phyloP scores from a whole-genome alignment of 2,329 filamentous ascomycete species.

The Didymella segeticola region DNA sequence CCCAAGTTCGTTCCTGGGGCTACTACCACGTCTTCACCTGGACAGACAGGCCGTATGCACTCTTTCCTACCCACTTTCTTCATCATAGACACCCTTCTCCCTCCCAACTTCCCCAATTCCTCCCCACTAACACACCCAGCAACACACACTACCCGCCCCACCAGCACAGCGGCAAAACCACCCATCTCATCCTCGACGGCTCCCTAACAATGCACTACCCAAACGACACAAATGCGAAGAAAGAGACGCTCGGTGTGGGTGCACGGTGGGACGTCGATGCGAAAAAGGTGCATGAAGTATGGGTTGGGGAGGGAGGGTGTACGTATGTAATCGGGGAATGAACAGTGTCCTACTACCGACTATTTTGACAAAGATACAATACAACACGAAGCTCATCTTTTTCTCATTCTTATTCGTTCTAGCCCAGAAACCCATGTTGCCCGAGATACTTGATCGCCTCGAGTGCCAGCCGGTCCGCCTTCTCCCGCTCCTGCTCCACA shows the following conservation, averaged over 20 bases:
- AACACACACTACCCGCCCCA: slow-evolving; percentile 74
- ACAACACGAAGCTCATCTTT: no score
- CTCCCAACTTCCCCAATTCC: slow-evolving; percentile 1
- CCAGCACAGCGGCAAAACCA: slow-evolving; percentile 68
- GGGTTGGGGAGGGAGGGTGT: slow-evolving; percentile 70
- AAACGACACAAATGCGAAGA: slow-evolving; percentile 61
- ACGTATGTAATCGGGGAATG: slow-evolving; percentile 70
- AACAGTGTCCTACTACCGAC: slow-evolving; percentile 16
- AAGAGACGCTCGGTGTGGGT: slow-evolving; percentile 66
- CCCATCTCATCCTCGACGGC: slow-evolving; percentile 71
- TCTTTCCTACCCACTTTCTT: not conserved
- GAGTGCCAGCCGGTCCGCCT: slow-evolving; percentile 51
- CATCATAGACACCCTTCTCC: no score
- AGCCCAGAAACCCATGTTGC: slow-evolving; percentile 51
- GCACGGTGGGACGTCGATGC: slow-evolving; percentile 72
- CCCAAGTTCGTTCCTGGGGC: slow-evolving; percentile 71
- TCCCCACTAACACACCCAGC: slow-evolving; percentile 19
- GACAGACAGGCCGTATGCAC: slow-evolving; percentile 70
- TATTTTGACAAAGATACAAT: no score
- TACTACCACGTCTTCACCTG: slow-evolving; percentile 74
- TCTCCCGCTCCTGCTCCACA: slow-evolving; percentile 55
- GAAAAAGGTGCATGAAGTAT: slow-evolving; percentile 70
- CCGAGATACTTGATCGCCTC: slow-evolving; percentile 57
- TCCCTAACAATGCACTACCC: slow-evolving; percentile 72
- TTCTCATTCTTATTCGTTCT: not conserved